These are phyloP conservation scores for Aspergillus saccharolyticus DNA, from an alignment of 495 filamentous ascomycete species.

Conservation along the genomic window DNA sequence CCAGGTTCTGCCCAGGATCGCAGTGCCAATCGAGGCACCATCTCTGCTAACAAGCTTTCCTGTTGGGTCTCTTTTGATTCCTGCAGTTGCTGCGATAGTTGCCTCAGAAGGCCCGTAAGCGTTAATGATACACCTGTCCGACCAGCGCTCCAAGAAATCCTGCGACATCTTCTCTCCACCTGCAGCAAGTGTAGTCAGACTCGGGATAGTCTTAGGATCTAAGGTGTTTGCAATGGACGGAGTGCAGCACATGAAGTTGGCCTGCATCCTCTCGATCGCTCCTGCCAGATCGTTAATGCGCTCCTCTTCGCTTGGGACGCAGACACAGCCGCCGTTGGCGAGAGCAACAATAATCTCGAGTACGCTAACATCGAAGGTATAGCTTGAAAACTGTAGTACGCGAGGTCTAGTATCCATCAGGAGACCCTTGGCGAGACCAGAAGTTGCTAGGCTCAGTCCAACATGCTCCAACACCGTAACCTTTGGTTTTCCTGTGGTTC, in stretches of 20 bases:
- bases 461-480: slow-evolving; percentile 43
- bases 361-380: slow-evolving; percentile 63
- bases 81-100: slow-evolving; percentile 40
- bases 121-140: slow-evolving; percentile 42
- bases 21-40: slow-evolving; percentile 35
- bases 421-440: slow-evolving; percentile 34
- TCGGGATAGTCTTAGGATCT: slow-evolving; percentile 44
- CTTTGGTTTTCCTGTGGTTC: slow-evolving; percentile 49
- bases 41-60: slow-evolving; percentile 43
- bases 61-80: slow-evolving; percentile 32
- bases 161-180: slow-evolving; percentile 54
- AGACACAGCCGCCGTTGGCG: slow-evolving; percentile 58
- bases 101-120: slow-evolving; percentile 54
- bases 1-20: slow-evolving; percentile 46
- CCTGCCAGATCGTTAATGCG: slow-evolving; percentile 43
- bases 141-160: slow-evolving; percentile 39
- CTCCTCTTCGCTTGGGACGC: slow-evolving; percentile 57
- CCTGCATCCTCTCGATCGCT: slow-evolving; percentile 37
- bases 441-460: slow-evolving; percentile 29
- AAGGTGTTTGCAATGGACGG: slow-evolving; percentile 46
- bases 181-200: slow-evolving; percentile 43
- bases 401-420: slow-evolving; percentile 47
- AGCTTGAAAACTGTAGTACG: slow-evolving; percentile 64
- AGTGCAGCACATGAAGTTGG: slow-evolving; percentile 35
- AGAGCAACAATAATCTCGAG: slow-evolving; percentile 63